These are phyloP conservation scores for Leccinellum luteum DNA, from an alignment of 768 basidiomycete genomes.

Conservation along the genomic window DNA sequence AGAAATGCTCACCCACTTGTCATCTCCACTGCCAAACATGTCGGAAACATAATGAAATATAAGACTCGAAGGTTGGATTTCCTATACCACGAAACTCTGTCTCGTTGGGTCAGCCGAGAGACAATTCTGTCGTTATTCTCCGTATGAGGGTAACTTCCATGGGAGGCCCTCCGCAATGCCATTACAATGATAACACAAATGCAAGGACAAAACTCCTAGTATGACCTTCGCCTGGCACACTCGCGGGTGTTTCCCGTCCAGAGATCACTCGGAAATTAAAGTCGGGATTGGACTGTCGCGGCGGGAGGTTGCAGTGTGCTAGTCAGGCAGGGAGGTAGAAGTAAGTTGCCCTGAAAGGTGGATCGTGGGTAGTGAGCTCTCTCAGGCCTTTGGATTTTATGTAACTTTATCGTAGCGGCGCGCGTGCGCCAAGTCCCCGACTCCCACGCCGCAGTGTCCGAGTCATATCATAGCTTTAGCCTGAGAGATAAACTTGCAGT, in stretches of 20 bases:
- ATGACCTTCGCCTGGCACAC: background rate
- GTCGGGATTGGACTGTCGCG: background rate
- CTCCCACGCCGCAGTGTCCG: no score
- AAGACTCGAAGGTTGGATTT: conserved; percentile 56
- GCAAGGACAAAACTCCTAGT: background rate
- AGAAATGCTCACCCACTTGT: conserved; percentile 2
- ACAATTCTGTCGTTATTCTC: conserved; percentile 8
- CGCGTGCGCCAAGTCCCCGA: no score
- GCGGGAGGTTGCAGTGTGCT: background rate
- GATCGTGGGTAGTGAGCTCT: background rate
- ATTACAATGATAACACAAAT: background rate
- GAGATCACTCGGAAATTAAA: background rate
- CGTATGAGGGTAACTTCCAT: background rate
- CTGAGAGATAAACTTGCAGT: no score
- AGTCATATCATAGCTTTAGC: no score
- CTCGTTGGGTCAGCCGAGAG: conserved; percentile 29
- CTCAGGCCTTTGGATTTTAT: no score
- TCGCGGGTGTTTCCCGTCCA: background rate
- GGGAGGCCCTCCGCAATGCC: background rate
- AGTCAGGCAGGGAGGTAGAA: background rate
- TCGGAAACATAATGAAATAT: conserved; percentile 54
- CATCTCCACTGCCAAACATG: conserved; percentile 17
- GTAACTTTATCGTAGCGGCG: no score
- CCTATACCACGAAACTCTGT: conserved; percentile 56
- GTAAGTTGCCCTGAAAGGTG: background rate